Percentiles rank a stretch among this genome's conserved stretches.
These are phyloP conservation scores for Colletotrichum ledebouriae DNA, from an alignment of 2,329 filamentous ascomycete genomes.

Conservation along the genomic window DNA sequence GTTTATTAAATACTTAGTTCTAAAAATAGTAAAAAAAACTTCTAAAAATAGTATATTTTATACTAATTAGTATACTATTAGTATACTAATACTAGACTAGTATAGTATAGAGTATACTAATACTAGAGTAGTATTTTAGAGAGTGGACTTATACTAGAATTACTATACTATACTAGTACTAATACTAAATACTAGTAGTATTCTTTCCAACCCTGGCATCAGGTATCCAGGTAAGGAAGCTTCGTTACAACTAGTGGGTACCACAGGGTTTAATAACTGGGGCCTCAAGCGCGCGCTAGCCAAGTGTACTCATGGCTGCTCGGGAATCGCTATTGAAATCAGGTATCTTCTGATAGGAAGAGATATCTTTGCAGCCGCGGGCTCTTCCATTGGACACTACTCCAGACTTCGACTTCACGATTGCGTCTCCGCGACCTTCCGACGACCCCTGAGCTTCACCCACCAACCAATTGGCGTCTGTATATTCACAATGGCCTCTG, in stretches of 20 bases:
- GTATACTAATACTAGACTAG: too few relatives aligned
- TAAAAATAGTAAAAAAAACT: too few relatives aligned
- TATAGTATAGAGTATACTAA: too few relatives aligned
- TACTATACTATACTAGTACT: too few relatives aligned
- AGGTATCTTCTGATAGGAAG: conserved; percentile 37
- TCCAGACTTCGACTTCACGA: conserved; percentile 26
- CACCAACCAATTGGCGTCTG: conserved; percentile 48
- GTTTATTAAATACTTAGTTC: too few relatives aligned
- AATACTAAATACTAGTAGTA: too few relatives aligned
- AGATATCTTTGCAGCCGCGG: conserved; percentile 31
- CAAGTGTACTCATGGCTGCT: neutral
- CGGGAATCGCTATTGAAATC: conserved; percentile 14
- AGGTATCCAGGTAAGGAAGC: conserved; percentile 15
- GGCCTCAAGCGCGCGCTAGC: conserved; percentile 32
- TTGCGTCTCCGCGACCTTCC: conserved; percentile 8
- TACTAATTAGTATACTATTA: too few relatives aligned
- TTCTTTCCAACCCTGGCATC: too few relatives aligned
- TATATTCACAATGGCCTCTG: conserved; percentile 76
- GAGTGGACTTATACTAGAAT: too few relatives aligned
- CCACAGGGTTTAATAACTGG: neutral
- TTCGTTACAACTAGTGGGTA: conserved; percentile 34
- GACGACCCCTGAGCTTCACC: conserved; percentile 39
- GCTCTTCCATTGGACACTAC: conserved; percentile 21
- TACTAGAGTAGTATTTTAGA: too few relatives aligned
- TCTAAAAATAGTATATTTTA: too few relatives aligned